These are phyloP conservation scores for Chromosphaera perkinsii DNA, from an alignment of 208 protist genomes.

Conservation along the genomic window DNA sequence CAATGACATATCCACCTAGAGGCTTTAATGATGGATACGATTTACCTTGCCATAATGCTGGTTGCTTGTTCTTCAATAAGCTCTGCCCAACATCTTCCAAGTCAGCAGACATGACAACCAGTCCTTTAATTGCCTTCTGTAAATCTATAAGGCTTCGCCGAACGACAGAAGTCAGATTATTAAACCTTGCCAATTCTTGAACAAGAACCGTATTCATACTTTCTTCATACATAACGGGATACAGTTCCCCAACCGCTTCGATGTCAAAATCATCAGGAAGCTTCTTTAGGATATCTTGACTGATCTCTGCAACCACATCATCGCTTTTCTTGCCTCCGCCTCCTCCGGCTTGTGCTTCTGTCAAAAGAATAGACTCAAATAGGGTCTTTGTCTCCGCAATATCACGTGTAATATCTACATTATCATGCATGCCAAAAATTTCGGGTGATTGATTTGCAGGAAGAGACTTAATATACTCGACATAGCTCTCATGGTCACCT, in stretches of 20 bases:
- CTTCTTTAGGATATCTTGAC: constrained; percentile 72
- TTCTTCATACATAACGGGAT: constrained; percentile 15
- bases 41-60: too few relatives aligned
- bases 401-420: constrained; percentile 22
- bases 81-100: too few relatives aligned
- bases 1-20: too few relatives aligned
- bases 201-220: constrained; percentile 20
- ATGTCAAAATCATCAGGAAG: constrained; percentile 62
- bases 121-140: too few relatives aligned
- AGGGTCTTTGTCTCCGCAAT: constrained; percentile 4
- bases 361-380: constrained; percentile 10
- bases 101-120: too few relatives aligned
- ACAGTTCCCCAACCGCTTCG: constrained; percentile 49
- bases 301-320: constrained; percentile 73
- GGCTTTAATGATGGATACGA: too few relatives aligned
- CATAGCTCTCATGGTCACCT: too few relatives aligned
- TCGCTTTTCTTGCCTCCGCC: constrained; percentile 19
- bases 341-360: not conserved
- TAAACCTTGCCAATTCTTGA: constrained; percentile 27
- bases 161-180: too few relatives aligned
- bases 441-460: too few relatives aligned
- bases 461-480: too few relatives aligned
- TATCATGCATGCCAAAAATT: constrained; percentile 28
- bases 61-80: too few relatives aligned
- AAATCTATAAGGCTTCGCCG: too few relatives aligned